Base-by-base conservation (phyloP, 352 stramenopile species). In the Phytophthora pinifolia region DNA sequence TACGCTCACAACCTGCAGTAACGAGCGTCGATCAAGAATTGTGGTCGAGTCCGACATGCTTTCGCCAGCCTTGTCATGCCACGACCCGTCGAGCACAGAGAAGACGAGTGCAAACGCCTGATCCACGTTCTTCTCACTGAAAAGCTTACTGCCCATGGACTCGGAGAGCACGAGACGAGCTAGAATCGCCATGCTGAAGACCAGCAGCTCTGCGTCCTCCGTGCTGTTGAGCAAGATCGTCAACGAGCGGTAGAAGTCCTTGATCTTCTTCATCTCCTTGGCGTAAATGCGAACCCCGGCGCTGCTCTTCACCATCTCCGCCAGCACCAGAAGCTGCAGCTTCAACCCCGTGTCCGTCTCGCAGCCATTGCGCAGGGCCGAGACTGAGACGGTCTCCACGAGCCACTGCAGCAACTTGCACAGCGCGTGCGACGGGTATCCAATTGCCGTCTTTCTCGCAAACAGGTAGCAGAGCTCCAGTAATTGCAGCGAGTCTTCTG, bases 161-260 rank as follows among this genome's bases (percentile, higher is more conserved):
- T 94, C 81, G 12, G 60, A 67, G 4, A 94, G 67, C 54, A 92
- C 83, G 10, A 94, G 65, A 12, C 83, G 68, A 6, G 79, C 81
- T 8, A 94, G 64, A 32, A 92, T 88, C 12, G 78, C 64, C 81
- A 92, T 94, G 22, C 69, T 84, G 32, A 81, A 86, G 58, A 94
- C 78, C 4, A 94, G 58, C 15, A 92, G 64, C 56, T 89, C 79
- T 0, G 78, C 50, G 43, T 92, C 80, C 34, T 92, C 80, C 0
- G 83, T 92, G 53, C 74, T 84, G 38, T 91, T 92, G 36, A 94
- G 76, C 58, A 91, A 30, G 17, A 92, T 79, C n/a, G 78, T 90
- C 47, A 94, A 71, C 35, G 78, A 80, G 14, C 83, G 81, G 46
- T 92, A 91, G 22, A 91, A 79, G 32, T 89, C 81, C 55, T 92